Base-by-base conservation (phyloP, 805 yeast genomes). In the Cyberlindnera mississippiensis region DNA sequence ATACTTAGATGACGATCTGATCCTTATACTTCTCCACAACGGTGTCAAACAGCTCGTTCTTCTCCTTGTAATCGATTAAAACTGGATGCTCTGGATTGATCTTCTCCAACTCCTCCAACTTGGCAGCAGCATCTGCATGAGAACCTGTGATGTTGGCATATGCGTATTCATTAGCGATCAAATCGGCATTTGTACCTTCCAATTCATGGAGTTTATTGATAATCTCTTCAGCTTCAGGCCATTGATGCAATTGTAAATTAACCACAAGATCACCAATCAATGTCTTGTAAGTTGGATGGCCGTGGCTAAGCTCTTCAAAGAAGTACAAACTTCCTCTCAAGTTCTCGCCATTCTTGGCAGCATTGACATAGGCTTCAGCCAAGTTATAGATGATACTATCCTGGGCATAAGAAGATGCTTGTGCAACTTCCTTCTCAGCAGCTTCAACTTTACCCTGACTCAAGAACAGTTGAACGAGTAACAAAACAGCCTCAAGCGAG, bases 311-410 rank as follows among this genome's bases (percentile, higher is more conserved):
- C 64, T 91, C 99, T 63, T 91, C 97, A 60, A 73, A 85, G 57
- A 83, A 81, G 59, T 80, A 84, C 62, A 73, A 73, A 16, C 70
- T 61, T 10, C 73, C 68, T 53, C 71, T 69, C 13, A 63, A 42
- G 8, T 59, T 51, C 44, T 66, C 74, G 49, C 68, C 62, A 33
- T 71, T 73, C 22, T 61, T 56, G 4, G 63, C 59, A 40, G 74
- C 65, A 42, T 73, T 69, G 11, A 72, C 63, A 79, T 90, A 86
- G 13, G 95, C 79, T 60, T 87, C 95, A 24, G 88, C 77, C 26
- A 88, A 72, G 53, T 87, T 90, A 61, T 77, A 78, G 35, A 86
- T 76, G 28, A 90, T 75, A 50, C 80, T 83, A 64, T 89, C 96
- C 51, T 82, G 72, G 28, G 80, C 74, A 58, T 75, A 75, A 22